Conservation (phyloP, 2,329 filamentous ascomycete genomes). For the Coniella vitis region DNA sequence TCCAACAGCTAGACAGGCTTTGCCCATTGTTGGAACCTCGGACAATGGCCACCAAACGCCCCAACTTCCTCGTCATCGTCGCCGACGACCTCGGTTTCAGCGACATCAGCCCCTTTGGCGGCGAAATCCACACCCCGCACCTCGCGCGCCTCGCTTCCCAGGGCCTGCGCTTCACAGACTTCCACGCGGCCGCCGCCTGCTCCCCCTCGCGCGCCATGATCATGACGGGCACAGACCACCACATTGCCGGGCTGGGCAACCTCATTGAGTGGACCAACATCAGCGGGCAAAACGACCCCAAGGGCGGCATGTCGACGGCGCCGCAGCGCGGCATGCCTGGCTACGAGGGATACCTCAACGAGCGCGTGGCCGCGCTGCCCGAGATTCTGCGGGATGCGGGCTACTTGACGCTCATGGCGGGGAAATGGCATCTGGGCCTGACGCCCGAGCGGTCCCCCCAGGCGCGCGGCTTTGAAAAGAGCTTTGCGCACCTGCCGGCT, state of each 20-base stretch:
- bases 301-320: conserved; percentile 15
- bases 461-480: conserved; percentile 51
- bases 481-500: conserved; percentile 53
- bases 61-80: conserved; percentile 29
- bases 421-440: conserved; percentile 37
- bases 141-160: conserved; percentile 25
- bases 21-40: not conserved
- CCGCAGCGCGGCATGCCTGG: conserved; percentile 20
- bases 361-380: conserved; percentile 23
- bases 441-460: conserved; percentile 49
- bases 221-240: conserved; percentile 58
- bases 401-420: conserved; percentile 26
- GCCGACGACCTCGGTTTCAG: conserved; percentile 29
- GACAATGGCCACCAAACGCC: conserved; percentile 16
- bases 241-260: conserved; percentile 52
- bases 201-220: conserved; percentile 61
- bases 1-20: too few relatives aligned
- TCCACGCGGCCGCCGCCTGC: conserved; percentile 58
- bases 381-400: conserved; percentile 25
- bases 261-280: conserved; percentile 41
- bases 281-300: conserved; percentile 24
- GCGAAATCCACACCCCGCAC: conserved; percentile 28
- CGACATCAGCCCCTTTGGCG: conserved; percentile 25
- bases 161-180: conserved; percentile 55
- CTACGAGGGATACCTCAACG: conserved; percentile 28